Percentiles rank a stretch among this genome's conserved stretches.
These are phyloP conservation scores for Jaltomata sinuosa DNA, from an alignment of 257 asterid genomes.

Conservation along the genomic window DNA sequence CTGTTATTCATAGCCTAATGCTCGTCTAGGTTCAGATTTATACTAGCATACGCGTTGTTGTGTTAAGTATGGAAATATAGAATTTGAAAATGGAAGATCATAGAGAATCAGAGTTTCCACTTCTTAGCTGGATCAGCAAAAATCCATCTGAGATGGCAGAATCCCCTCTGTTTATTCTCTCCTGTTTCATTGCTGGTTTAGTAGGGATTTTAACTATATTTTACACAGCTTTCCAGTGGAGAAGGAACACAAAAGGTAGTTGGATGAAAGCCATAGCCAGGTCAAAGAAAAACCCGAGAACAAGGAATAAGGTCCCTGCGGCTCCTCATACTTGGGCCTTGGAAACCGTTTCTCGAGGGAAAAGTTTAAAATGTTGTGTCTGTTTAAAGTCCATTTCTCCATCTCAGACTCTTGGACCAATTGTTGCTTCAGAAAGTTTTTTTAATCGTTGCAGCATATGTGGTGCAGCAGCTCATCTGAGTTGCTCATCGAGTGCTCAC, in stretches of 20 bases:
- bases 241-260: constrained; percentile 71
- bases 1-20: background rate
- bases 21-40: background rate
- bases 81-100: constrained; percentile 62
- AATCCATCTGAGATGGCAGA: constrained; percentile 72
- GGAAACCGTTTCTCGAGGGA: constrained; percentile 79
- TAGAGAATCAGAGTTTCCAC: constrained; percentile 53
- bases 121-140: constrained; percentile 62
- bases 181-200: constrained; percentile 70
- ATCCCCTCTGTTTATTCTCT: constrained; percentile 51
- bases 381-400: constrained; percentile 75
- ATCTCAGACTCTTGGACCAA: constrained; percentile 73
- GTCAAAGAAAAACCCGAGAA: constrained; percentile 88
- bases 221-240: constrained; percentile 90
- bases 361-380: constrained; percentile 78
- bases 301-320: constrained; percentile 55
- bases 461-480: constrained; percentile 87
- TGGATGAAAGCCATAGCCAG: constrained; percentile 98
- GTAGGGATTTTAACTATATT: constrained; percentile 72
- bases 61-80: constrained; percentile 12
- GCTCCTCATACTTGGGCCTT: constrained; percentile 78
- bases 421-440: constrained; percentile 59
- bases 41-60: background rate
- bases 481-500: constrained; percentile 71
- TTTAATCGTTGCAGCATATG: constrained; percentile 72